These are phyloP conservation scores for Pseudogymnoascus pannorum DNA, from an alignment of 2,329 filamentous ascomycete species.

Conservation along the genomic window DNA sequence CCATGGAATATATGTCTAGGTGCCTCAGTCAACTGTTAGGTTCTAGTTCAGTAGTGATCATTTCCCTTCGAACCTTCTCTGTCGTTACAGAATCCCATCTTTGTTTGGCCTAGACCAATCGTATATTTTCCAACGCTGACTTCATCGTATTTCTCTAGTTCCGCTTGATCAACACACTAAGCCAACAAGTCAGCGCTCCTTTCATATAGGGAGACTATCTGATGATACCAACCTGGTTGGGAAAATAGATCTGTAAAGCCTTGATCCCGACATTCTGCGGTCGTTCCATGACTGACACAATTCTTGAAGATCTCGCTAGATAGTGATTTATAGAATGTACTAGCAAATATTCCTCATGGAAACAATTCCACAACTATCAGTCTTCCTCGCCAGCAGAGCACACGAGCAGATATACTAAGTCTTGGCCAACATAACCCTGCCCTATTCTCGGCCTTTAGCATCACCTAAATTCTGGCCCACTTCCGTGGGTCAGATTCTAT, in stretches of 20 bases:
- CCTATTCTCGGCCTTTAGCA: too few species aligned
- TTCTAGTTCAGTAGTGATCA: background rate
- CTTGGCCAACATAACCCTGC: too few species aligned
- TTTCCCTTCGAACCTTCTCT: slow-evolving; percentile 54
- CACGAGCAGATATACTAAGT: too few species aligned
- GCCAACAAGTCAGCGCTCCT: background rate
- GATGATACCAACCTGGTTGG: slow-evolving; percentile 58
- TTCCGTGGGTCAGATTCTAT: too few species aligned
- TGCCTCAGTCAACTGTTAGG: slow-evolving; percentile 3
- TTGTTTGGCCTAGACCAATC: slow-evolving; percentile 77
- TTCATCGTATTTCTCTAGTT: slow-evolving; percentile 75
- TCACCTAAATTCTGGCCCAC: too few species aligned
- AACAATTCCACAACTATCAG: too few species aligned
- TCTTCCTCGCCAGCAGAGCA: too few species aligned
- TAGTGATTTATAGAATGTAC: too few species aligned
- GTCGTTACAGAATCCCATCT: slow-evolving; percentile 82
- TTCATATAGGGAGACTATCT: slow-evolving; percentile 13
- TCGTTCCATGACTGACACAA: too few species aligned
- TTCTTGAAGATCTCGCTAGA: too few species aligned
- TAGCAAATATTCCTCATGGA: too few species aligned
- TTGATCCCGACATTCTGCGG: slow-evolving; percentile 82
- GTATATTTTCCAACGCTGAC: slow-evolving; percentile 75
- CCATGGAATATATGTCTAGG: slow-evolving; percentile 71
- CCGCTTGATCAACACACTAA: slow-evolving; percentile 71
- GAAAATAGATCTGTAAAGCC: slow-evolving; percentile 80